Evolutionary conservation across 495 filamentous ascomycete genomes (phyloP).

Genomic region (Sabuloglossum arenarium): DNA sequence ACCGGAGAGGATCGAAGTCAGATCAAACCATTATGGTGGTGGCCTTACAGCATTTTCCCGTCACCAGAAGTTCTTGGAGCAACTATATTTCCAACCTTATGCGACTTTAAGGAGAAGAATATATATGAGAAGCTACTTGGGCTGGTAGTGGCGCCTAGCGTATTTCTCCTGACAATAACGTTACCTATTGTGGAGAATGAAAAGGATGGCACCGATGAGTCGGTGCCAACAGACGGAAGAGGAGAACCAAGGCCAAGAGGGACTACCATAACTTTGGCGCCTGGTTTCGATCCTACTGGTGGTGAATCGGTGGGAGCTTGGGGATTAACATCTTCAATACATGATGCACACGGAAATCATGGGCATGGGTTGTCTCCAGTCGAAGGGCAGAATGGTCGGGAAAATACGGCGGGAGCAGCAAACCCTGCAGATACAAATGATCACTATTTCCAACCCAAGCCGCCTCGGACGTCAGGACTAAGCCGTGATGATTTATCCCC

Average conservation of each 20-base stretch:
- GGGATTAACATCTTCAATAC: not conserved
- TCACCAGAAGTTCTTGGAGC: conserved; percentile 43
- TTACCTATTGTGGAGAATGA: conserved; percentile 71
- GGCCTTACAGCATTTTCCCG: conserved; percentile 29
- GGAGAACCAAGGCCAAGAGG: not conserved
- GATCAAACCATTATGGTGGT: conserved; percentile 11
- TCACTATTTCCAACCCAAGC: not conserved
- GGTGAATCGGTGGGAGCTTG: not conserved
- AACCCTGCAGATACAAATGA: not conserved
- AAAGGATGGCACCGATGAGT: conserved; percentile 25
- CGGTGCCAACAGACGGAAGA: not conserved
- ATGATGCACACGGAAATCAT: not conserved
- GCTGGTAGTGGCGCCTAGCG: conserved; percentile 62
- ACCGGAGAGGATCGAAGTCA: conserved; percentile 8
- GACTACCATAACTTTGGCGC: not conserved
- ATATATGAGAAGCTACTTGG: conserved; percentile 60
- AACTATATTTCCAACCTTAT: conserved; percentile 78
- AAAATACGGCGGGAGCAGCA: not conserved
- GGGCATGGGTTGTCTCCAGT: not conserved
- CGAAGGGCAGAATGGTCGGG: not conserved
- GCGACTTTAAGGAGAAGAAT: conserved; percentile 53
- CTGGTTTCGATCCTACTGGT: not conserved
- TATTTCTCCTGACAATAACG: conserved; percentile 78
- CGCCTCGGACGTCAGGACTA: not conserved
- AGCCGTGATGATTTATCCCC: not conserved